phyloP scores from a whole-genome alignment of 208 protist genomes.

The Leishmania lainsoni region DNA sequence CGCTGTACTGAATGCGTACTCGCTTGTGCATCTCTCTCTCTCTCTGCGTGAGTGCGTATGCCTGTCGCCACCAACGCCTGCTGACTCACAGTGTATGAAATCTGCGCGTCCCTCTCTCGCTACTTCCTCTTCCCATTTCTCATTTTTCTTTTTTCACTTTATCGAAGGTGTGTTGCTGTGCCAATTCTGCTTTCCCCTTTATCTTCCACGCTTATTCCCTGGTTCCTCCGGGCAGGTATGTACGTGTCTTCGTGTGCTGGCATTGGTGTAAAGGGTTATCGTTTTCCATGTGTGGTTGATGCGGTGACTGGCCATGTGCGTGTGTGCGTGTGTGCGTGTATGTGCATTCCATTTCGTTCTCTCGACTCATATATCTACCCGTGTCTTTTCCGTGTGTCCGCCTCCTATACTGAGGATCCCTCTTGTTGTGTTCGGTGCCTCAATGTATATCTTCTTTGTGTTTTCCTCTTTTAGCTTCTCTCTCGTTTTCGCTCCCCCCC shows the following conservation, averaged over 20 bases:
- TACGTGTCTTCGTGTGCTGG: neutral
- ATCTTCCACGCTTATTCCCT: neutral
- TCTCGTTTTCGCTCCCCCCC: neutral
- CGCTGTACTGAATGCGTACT: neutral
- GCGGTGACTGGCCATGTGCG: neutral
- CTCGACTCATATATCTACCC: no score
- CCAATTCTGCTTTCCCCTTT: neutral
- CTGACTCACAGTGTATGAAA: neutral
- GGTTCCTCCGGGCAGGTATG: neutral
- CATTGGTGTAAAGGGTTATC: neutral
- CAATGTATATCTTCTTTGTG: no score
- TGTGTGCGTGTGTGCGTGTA: neutral
- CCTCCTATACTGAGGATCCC: neutral
- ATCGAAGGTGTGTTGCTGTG: neutral
- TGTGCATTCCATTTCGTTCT: conserved; percentile 15
- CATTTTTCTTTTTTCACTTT: neutral
- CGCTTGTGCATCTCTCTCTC: neutral
- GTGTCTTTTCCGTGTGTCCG: neutral
- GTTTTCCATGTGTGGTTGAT: neutral
- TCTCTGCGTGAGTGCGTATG: neutral
- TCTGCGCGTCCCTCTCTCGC: no score
- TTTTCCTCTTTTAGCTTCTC: neutral
- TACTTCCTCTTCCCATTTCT: neutral
- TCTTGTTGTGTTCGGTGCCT: neutral
- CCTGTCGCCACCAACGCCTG: neutral